These are phyloP conservation scores for Psilocybe azurescens DNA, from an alignment of 768 basidiomycete species.

Conservation along the genomic window DNA sequence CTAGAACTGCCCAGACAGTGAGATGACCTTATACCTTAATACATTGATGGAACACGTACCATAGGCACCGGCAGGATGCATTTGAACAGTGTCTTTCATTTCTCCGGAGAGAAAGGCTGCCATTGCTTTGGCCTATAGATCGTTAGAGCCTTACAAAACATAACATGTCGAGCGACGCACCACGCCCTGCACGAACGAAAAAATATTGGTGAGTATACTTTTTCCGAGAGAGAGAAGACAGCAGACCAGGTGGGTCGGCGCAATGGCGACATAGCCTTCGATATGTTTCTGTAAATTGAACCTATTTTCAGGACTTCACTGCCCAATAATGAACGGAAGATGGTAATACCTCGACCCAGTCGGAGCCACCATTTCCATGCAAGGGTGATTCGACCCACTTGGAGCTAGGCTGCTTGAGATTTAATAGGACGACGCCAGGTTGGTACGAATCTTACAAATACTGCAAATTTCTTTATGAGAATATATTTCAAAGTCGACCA, in stretches of 20 bases:
- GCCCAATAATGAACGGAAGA: not conserved
- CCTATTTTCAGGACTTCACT: not conserved
- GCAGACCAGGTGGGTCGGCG: conserved; percentile 83
- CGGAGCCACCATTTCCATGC: conserved; percentile 80
- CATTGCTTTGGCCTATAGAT: conserved; percentile 85
- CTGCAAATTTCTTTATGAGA: conserved; percentile 40
- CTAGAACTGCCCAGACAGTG: conserved; percentile 56
- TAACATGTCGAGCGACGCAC: conserved; percentile 44
- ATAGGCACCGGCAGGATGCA: conserved; percentile 82
- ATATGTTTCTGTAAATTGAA: conserved; percentile 68
- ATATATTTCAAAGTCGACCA: too few relatives aligned
- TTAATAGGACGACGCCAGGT: conserved; percentile 2
- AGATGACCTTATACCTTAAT: not conserved
- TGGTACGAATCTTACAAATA: conserved; percentile 72
- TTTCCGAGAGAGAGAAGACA: not conserved
- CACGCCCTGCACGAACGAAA: conserved; percentile 59
- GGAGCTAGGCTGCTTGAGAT: conserved; percentile 54
- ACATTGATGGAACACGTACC: conserved; percentile 41
- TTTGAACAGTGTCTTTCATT: conserved; percentile 90
- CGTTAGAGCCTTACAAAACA: not conserved
- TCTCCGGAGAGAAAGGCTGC: conserved; percentile 94
- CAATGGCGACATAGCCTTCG: conserved; percentile 83
- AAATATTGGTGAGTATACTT: conserved; percentile 5
- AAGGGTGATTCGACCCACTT: conserved; percentile 96
- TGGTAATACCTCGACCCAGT: conserved; percentile 85